A percentile compares a stretch with the other conserved stretches of the same genome.
Evolutionary conservation across 108 stramenopile genomes (phyloP).

Genomic region (Mediolabrus comicus): DNA sequence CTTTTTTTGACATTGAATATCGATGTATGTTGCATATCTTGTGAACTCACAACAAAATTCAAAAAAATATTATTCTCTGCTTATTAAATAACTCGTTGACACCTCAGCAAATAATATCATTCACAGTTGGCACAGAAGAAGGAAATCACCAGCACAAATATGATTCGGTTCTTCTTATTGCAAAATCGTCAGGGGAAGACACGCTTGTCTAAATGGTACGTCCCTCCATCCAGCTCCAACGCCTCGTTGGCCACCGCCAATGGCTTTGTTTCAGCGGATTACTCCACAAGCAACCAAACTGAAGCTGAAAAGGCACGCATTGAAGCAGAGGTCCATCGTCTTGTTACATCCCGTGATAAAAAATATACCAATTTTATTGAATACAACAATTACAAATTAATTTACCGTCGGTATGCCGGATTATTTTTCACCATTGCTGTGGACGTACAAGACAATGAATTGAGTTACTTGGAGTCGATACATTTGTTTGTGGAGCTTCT

Average conservation of each 20-base stretch:
- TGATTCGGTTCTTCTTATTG: conserved; percentile 98
- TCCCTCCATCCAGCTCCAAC: conserved; percentile 66
- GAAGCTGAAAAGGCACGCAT: conserved; percentile 95
- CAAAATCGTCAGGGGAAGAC: conserved; percentile 99
- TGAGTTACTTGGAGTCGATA: conserved; percentile 95
- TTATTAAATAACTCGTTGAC: too few species aligned
- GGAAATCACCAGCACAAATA: neutral
- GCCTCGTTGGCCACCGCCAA: conserved; percentile 22
- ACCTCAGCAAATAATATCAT: neutral
- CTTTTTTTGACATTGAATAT: too few species aligned
- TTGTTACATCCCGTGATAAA: conserved; percentile 94
- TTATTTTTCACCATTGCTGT: conserved; percentile 98
- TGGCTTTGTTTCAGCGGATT: conserved; percentile 18
- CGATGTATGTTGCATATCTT: too few species aligned
- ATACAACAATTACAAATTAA: conserved; percentile 97
- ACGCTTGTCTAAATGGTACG: conserved; percentile 98
- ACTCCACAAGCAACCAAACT: conserved; percentile 38
- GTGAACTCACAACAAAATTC: too few species aligned
- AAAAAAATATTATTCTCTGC: too few species aligned
- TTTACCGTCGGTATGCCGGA: conserved; percentile 98
- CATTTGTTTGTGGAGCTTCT: conserved; percentile 99
- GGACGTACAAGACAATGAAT: conserved; percentile 98
- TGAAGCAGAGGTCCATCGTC: conserved; percentile 96
- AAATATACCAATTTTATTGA: conserved; percentile 99
- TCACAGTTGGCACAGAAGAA: neutral